phyloP scores from a whole-genome alignment of 768 basidiomycete genomes.

The Leucosporidium yakuticum region DNA sequence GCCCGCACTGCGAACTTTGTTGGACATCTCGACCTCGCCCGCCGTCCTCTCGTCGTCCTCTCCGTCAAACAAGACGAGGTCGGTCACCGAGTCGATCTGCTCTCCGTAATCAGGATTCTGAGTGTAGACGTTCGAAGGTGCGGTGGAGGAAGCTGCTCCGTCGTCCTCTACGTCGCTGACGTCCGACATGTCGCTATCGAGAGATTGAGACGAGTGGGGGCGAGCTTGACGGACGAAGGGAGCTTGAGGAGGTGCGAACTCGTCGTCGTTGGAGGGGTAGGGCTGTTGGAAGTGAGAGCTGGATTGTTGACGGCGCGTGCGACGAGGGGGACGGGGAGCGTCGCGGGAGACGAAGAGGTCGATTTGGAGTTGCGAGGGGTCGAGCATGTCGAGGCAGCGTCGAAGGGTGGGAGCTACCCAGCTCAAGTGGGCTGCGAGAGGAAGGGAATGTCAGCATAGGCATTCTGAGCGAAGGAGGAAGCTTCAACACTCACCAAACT shows the following conservation, averaged over 20 bases:
- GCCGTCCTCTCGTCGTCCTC: slow-evolving; percentile 57
- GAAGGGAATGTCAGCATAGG: neutral
- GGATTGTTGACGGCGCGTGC: neutral
- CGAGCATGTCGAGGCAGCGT: slow-evolving; percentile 56
- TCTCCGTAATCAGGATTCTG: slow-evolving; percentile 12
- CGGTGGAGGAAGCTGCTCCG: neutral
- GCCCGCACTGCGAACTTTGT: slow-evolving; percentile 55
- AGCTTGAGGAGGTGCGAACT: slow-evolving; percentile 21
- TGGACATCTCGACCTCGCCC: slow-evolving; percentile 55
- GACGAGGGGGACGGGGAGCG: slow-evolving; percentile 8
- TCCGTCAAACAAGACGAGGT: slow-evolving; percentile 69
- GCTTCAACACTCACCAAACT: slow-evolving; percentile 55
- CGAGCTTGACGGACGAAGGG: slow-evolving; percentile 20
- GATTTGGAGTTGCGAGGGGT: slow-evolving; percentile 52
- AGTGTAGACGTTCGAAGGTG: slow-evolving; percentile 1
- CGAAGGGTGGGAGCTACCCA: slow-evolving; percentile 67
- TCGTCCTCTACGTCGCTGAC: slow-evolving; percentile 25
- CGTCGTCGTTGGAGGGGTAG: slow-evolving; percentile 6
- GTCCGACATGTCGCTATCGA: slow-evolving; percentile 25
- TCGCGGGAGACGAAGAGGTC: slow-evolving; percentile 66
- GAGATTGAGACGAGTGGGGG: neutral
- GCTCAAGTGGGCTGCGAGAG: slow-evolving; percentile 58
- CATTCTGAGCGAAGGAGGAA: slow-evolving; percentile 1
- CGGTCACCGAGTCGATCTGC: slow-evolving; percentile 48
- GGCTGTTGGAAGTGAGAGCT: neutral